These are phyloP conservation scores for Penicillium manginii DNA, from an alignment of 495 filamentous ascomycete species.

Conservation along the genomic window DNA sequence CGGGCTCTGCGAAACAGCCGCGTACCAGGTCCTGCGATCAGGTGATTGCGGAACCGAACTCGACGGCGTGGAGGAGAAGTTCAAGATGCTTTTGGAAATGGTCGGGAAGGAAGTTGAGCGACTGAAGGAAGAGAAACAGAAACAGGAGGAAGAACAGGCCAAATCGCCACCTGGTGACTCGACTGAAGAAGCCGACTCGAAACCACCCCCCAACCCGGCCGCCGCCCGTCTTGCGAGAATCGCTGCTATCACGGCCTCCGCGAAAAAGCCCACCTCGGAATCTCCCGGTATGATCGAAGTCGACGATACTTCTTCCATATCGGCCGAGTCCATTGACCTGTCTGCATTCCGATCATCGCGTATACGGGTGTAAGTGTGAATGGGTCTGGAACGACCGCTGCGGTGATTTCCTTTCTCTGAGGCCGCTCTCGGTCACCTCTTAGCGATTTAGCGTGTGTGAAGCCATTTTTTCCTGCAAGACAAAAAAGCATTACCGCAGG, in stretches of 20 bases:
- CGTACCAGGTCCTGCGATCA: slow-evolving; percentile 83
- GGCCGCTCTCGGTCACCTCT: slow-evolving; percentile 13
- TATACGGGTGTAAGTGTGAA: slow-evolving; percentile 25
- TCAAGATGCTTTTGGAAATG: slow-evolving; percentile 46
- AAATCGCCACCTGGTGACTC: slow-evolving; percentile 21
- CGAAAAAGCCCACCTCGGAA: slow-evolving; percentile 16
- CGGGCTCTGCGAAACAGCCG: slow-evolving; percentile 78
- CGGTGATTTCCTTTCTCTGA: not conserved
- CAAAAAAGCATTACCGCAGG: slow-evolving; percentile 15
- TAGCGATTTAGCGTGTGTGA: slow-evolving; percentile 33
- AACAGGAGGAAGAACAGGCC: slow-evolving; percentile 24
- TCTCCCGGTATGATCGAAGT: slow-evolving; percentile 43
- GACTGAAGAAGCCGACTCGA: slow-evolving; percentile 17
- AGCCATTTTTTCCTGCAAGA: slow-evolving; percentile 24
- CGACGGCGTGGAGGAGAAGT: slow-evolving; percentile 63
- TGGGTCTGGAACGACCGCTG: not conserved
- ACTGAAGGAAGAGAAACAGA: slow-evolving; percentile 40
- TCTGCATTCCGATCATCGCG: slow-evolving; percentile 45
- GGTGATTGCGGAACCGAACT: slow-evolving; percentile 80
- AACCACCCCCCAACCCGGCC: slow-evolving; percentile 23
- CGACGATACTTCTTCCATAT: slow-evolving; percentile 41
- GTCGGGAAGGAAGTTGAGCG: slow-evolving; percentile 45
- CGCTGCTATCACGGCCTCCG: slow-evolving; percentile 13
- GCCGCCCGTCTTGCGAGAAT: slow-evolving; percentile 28
- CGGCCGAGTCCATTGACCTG: slow-evolving; percentile 47